phyloP scores from a whole-genome alignment of 768 basidiomycete species.

The Amanita exitialis region DNA sequence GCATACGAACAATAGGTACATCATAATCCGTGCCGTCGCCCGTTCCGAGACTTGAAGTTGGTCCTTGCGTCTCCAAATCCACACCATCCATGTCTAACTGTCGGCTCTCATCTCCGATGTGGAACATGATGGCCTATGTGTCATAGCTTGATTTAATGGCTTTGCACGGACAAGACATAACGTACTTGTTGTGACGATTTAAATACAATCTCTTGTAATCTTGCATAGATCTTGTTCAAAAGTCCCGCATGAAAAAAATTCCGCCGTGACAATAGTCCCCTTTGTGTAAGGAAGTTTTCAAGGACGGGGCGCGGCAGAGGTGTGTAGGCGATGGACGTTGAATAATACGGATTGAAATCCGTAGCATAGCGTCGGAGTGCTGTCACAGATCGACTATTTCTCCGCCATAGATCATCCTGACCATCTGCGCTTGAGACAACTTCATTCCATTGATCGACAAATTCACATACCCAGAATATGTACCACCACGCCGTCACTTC shows the following conservation, averaged over 20 bases:
- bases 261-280: slow-evolving; percentile 42
- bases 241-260: slow-evolving; percentile 56
- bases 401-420: slow-evolving; percentile 72
- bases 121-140: slow-evolving; percentile 49
- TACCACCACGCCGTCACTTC: too few species aligned
- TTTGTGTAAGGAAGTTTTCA: slow-evolving; percentile 53
- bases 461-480: slow-evolving; percentile 48
- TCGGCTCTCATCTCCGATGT: slow-evolving; percentile 39
- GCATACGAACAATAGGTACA: slow-evolving; percentile 44
- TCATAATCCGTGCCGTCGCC: slow-evolving; percentile 69
- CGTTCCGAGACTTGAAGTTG: slow-evolving; percentile 49
- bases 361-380: slow-evolving; percentile 35
- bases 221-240: slow-evolving; percentile 62
- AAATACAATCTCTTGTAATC: slow-evolving; percentile 61
- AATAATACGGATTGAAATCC: slow-evolving; percentile 67
- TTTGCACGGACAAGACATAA: not conserved
- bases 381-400: slow-evolving; percentile 51
- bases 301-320: slow-evolving; percentile 56
- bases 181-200: slow-evolving; percentile 40
- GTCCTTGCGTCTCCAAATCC: slow-evolving; percentile 39
- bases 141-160: not conserved
- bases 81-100: slow-evolving; percentile 59
- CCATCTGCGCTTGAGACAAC: not conserved
- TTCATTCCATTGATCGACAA: too few species aligned
- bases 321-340: slow-evolving; percentile 61